Evolutionary conservation across 208 protist genomes (phyloP).

Genomic region (Kentomonas sorsogonicus): DNA sequence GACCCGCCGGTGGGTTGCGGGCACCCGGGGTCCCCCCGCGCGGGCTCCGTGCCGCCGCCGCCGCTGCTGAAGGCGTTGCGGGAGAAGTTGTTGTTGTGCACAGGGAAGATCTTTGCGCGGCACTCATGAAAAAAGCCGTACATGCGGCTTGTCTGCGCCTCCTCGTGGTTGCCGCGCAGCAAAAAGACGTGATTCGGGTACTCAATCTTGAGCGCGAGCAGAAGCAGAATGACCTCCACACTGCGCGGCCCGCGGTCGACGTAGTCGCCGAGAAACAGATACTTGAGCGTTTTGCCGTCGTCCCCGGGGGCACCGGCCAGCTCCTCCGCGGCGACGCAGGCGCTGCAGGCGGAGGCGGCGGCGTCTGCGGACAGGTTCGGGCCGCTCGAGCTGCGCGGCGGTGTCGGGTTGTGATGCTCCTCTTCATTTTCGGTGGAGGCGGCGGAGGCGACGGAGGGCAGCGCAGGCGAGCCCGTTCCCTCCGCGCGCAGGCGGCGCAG

Average conservation of each 20-base stretch:
- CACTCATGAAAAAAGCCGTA: conserved; percentile 86
- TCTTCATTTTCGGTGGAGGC: not conserved
- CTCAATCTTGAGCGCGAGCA: conserved; percentile 81
- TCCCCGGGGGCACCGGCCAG: not conserved
- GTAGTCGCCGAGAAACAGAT: conserved; percentile 98
- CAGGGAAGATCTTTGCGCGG: conserved; percentile 41
- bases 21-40: no score
- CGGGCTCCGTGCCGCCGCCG: not conserved
- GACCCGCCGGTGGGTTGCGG: not conserved
- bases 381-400: no score
- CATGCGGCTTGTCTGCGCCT: conserved; percentile 74
- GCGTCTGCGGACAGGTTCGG: no score
- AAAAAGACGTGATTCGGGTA: conserved; percentile 84
- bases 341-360: no score
- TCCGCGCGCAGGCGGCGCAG: conserved; percentile 9
- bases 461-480: not conserved
- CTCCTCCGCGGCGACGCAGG: not conserved
- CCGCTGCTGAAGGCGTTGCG: not conserved
- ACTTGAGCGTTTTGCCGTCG: conserved; percentile 28
- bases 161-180: conserved; percentile 89
- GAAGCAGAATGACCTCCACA: conserved; percentile 76
- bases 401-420: not conserved
- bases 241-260: conserved; percentile 92
- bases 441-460: not conserved
- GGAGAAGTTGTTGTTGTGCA: not conserved